Evolutionary conservation across 176 grass and related monocot genomes (phyloP), one percentile per base, ranked within the genome.

Genomic region (Phoenix dactylifera): DNA sequence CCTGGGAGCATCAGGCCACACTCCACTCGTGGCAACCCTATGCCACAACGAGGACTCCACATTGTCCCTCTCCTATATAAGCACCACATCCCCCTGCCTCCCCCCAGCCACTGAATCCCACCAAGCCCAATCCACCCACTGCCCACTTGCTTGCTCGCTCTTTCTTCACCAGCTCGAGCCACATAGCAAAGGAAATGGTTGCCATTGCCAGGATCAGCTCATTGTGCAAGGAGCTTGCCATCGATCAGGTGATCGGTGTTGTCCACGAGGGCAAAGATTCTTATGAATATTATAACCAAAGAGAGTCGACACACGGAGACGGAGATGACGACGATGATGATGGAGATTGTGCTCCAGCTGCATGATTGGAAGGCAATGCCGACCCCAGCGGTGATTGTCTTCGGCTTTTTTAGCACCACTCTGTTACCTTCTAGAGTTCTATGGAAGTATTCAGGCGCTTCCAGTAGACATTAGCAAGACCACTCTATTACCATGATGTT

Each of bases 311-410:
- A n/a, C 67, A 77, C 54, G 52, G 61, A 3, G 79, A 87, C 18
- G 61, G 64, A 19, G 80, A 35, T 1, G 67, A 84, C 22, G 88
- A 83, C 12, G 88, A 86, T 0, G 88, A 86, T 0, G 88, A 87
- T 0, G 88, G 80, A 7, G 79, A 92, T 71, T 87, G 83, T 15
- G 83, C 76, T 4, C 83, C 83, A 23, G 88, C 88, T 22, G 88
- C 88, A 22, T 86, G 59, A 90, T 12, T 39, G 35, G 35, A 39
- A 39, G 7, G 35, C 35, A 12, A 12, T 39, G 9, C 0, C 35
- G 1, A 39, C 9, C 35, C 1, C 9, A 12, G 35, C 2, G 29
- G 29, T 32, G 29, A 32, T 32, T 32, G 29, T 32, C 30, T 32
- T 32, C 30, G 30, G 30, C 30, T 1, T 7, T 32, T 32, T 32